phyloP scores from a whole-genome alignment of 2,329 filamentous ascomycete genomes.

The Colletotrichum sp. region DNA sequence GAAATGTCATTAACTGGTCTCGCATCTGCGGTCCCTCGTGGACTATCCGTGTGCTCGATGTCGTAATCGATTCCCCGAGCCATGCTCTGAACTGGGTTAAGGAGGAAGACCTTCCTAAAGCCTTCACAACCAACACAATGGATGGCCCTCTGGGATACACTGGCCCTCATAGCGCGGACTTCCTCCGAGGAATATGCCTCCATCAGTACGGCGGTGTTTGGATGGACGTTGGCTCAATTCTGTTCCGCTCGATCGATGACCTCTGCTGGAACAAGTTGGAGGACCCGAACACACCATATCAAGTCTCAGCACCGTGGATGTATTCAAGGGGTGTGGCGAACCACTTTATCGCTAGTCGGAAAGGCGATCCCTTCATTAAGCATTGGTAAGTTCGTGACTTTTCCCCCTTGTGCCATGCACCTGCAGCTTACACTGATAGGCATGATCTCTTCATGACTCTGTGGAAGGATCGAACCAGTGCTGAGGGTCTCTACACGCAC shows the following conservation, averaged over 20 bases:
- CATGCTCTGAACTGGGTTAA: constrained; percentile 39
- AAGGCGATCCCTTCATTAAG: constrained; percentile 43
- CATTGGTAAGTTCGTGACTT: constrained; percentile 24
- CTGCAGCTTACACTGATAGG: constrained; percentile 27
- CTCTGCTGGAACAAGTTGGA: constrained; percentile 42
- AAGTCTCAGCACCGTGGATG: constrained; percentile 30
- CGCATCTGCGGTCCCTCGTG: constrained; percentile 40
- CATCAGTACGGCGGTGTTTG: constrained; percentile 42
- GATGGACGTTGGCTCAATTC: constrained; percentile 44
- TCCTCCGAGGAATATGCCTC: constrained; percentile 45
- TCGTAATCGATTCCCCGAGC: constrained; percentile 38
- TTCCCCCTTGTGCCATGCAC: not conserved
- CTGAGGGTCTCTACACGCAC: constrained; percentile 27
- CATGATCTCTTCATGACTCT: constrained; percentile 35
- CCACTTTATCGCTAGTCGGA: constrained; percentile 41
- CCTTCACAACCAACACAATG: constrained; percentile 40
- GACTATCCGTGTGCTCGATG: constrained; percentile 46
- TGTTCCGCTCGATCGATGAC: constrained; percentile 40
- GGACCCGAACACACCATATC: constrained; percentile 35
- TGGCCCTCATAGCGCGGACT: constrained; percentile 45
- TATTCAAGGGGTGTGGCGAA: constrained; percentile 21
- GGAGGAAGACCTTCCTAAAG: constrained; percentile 16
- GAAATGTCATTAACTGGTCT: constrained; percentile 45
- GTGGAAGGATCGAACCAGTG: constrained; percentile 31
- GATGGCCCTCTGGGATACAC: constrained; percentile 35